Evolutionary conservation across 1,284 basidiomycete genomes (phyloP), one percentile per base, ranked within the genome.

Genomic region (Hortiboletus rubellus): DNA sequence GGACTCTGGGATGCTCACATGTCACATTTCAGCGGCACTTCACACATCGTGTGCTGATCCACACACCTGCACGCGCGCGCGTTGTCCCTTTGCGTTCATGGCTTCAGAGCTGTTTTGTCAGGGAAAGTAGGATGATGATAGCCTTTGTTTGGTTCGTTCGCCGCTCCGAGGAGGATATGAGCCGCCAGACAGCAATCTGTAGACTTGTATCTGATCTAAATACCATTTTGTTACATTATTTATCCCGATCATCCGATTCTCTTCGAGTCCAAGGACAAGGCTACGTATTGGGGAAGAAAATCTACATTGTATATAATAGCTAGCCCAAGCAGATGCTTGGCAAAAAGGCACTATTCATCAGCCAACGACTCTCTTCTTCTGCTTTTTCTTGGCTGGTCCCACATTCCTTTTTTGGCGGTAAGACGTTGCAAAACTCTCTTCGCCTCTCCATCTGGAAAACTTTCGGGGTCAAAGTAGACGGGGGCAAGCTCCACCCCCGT

Each of bases 391-490:
- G 30, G 37, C 47, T 7, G 59, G 62, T 43, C 45, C 47, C 5
- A 38, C 60, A 4, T 55, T 68, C 7, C 65, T 57, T 61, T 77
- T 65, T 83, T 84, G 55, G 73, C 73, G 48, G 66, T 49, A 30
- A 84, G 73, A 7, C 82, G 76, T 64, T 81, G 73, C 44, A 94
- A 72, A 3, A 85, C 82, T 7, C 82, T 78, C 74, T 92, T 93
- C 36, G 87, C 84, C 71, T 93, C 90, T 10, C 91, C 86, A 45
- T 89, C 83, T 1, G 82, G 74, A 77, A 93, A 89, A 2, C 74
- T 69, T 5, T 70, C 60, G n/a, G 88, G 60, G 68, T 96, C 90
- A 71, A 86, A 99, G 77, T 98, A 98, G 31, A 71, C 70, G 0
- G 84, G 75, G 0, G 94, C 93, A 63, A 81, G 87, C 69, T 98